phyloP scores from a whole-genome alignment of 805 yeast genomes.

The Candida ficus region DNA sequence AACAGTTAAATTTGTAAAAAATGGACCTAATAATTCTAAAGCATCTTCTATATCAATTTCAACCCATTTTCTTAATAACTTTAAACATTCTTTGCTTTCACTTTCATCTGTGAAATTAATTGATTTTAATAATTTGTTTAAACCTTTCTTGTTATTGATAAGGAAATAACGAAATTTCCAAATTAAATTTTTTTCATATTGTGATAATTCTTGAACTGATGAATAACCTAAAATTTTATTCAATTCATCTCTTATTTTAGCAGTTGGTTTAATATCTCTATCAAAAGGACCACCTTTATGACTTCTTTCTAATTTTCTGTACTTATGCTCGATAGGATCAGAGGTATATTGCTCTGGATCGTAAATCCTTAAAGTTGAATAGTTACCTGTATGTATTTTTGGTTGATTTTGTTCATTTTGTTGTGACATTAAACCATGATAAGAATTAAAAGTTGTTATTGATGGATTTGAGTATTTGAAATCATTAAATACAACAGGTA shows the following conservation, averaged over 20 bases:
- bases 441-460: conserved; percentile 35
- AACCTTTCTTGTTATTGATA: conserved; percentile 58
- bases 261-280: conserved; percentile 82
- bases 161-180: conserved; percentile 90
- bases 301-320: conserved; percentile 76
- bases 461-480: conserved; percentile 34
- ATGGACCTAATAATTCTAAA: conserved; percentile 76
- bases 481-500: conserved; percentile 69
- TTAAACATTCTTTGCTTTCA: conserved; percentile 77
- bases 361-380: conserved; percentile 38
- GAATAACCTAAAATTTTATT: conserved; percentile 67
- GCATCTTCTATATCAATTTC: conserved; percentile 82
- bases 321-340: conserved; percentile 87
- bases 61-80: conserved; percentile 63
- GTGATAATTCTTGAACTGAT: conserved; percentile 75
- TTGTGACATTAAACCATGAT: conserved; percentile 37
- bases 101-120: conserved; percentile 83
- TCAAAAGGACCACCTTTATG: conserved; percentile 75
- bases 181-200: conserved; percentile 76
- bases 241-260: conserved; percentile 72
- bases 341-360: conserved; percentile 65
- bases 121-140: conserved; percentile 80
- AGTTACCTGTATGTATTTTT: conserved; percentile 28
- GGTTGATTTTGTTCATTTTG: conserved; percentile 17
- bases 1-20: conserved; percentile 66